Evolutionary conservation across 352 stramenopile species (phyloP).

Genomic region (Phytophthora macrochlamydospora): DNA sequence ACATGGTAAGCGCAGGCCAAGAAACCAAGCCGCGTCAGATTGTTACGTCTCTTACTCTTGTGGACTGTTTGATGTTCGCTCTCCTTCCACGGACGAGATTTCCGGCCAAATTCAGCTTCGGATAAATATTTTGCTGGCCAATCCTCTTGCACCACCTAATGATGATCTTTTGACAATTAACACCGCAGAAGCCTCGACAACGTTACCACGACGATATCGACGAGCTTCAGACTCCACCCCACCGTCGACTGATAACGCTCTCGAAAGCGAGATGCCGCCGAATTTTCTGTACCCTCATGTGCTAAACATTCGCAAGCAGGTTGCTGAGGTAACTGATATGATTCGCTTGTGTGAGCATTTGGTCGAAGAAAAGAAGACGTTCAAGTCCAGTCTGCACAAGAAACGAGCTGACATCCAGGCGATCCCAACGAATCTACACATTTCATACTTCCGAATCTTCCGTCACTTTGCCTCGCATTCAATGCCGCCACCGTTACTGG

Average conservation of each 20-base stretch:
- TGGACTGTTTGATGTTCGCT: conserved; percentile 83
- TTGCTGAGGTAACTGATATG: conserved; percentile 67
- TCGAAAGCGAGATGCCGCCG: conserved; percentile 71
- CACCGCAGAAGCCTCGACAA: conserved; percentile 16
- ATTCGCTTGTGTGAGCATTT: conserved; percentile 69
- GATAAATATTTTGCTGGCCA: conserved; percentile 71
- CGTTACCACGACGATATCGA: conserved; percentile 37
- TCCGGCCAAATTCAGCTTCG: conserved; percentile 79
- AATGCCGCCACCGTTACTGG: conserved; percentile 11
- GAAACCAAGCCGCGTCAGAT: conserved; percentile 37
- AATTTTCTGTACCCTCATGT: conserved; percentile 80
- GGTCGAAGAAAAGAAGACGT: conserved; percentile 75
- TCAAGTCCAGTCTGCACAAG: conserved; percentile 87
- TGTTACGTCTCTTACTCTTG: conserved; percentile 68
- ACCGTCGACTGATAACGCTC: conserved; percentile 36
- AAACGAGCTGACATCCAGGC: conserved; percentile 80
- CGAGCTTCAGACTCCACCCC: conserved; percentile 48
- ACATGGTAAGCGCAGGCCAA: conserved; percentile 7
- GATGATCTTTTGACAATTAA: conserved; percentile 20
- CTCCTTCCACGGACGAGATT: conserved; percentile 56
- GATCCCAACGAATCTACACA: conserved; percentile 85
- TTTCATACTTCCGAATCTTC: conserved; percentile 86
- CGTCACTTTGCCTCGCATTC: conserved; percentile 52
- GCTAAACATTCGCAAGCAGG: conserved; percentile 65
- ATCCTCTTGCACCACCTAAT: conserved; percentile 39